Conservation (phyloP, 176 grass and related monocot species). For the Aegilops speltoides region DNA sequence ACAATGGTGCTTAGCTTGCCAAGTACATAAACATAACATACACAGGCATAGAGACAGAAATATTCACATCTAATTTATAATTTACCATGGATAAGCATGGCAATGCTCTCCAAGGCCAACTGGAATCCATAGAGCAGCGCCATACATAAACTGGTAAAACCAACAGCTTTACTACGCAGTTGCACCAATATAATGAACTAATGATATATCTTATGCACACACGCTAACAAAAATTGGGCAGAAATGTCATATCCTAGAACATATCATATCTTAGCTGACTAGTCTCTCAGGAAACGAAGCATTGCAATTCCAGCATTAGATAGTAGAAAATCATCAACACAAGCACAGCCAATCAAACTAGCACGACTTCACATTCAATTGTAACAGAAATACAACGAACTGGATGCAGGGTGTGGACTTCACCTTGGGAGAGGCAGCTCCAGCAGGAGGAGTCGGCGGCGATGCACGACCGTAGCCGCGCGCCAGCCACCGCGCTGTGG, state of each 20-base stretch:
- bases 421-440: constrained; percentile 82
- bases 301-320: not conserved
- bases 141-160: not conserved
- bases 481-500: constrained; percentile 60
- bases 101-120: not conserved
- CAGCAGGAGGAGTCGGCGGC: constrained; percentile 60
- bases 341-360: not conserved
- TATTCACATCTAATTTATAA: not conserved
- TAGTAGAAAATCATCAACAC: not conserved
- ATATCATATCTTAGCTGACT: not conserved
- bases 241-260: not conserved
- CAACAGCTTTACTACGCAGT: not conserved
- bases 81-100: not conserved
- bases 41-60: not conserved
- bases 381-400: not conserved
- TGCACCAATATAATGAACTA: not conserved
- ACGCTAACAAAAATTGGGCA: not conserved
- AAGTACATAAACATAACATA: not conserved
- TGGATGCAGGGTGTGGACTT: not conserved
- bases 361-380: not conserved
- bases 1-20: not conserved
- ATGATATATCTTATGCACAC: not conserved
- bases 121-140: not conserved
- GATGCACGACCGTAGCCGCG: constrained; percentile 69
- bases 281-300: no score